A percentile compares a stretch with the other conserved stretches of the same genome.
Evolutionary conservation across 352 stramenopile genomes (phyloP).

Genomic region (Globisporangium rhizosaccharum): DNA sequence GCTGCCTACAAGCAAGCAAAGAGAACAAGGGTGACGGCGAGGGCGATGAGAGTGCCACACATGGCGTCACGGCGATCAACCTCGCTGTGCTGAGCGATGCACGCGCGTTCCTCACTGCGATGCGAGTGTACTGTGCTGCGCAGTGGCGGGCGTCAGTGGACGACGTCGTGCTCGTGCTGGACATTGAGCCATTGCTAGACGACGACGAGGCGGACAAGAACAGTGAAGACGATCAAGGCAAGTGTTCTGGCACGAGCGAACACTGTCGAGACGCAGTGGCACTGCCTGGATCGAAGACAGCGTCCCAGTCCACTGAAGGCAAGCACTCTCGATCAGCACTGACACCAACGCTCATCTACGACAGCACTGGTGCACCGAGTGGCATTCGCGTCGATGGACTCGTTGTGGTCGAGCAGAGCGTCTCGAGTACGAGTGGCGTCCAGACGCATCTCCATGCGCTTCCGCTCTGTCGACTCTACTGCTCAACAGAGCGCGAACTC

Average conservation of each 20-base stretch:
- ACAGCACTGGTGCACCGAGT: neutral
- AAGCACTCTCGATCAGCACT: neutral
- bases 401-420: slow-evolving; percentile 13
- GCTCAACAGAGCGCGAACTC: neutral
- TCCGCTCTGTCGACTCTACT: slow-evolving; percentile 12
- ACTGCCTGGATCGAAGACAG: too few relatives aligned
- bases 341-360: neutral
- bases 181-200: slow-evolving; percentile 2
- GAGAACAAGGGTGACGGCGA: neutral
- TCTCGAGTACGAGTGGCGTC: neutral
- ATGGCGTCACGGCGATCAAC: slow-evolving; percentile 4
- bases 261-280: too few relatives aligned
- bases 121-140: slow-evolving; percentile 7
- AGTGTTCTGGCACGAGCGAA: neutral
- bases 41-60: neutral
- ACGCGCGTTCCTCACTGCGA: slow-evolving; percentile 7
- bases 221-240: neutral
- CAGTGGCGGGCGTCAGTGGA: neutral
- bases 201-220: neutral
- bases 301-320: neutral
- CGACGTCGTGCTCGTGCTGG: slow-evolving; percentile 10
- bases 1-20: neutral
- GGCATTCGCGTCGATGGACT: slow-evolving; percentile 14
- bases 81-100: slow-evolving; percentile 13
- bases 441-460: slow-evolving; percentile 11